Evolutionary conservation across 768 basidiomycete genomes (phyloP).

Genomic region (Phaeotremella fagi): DNA sequence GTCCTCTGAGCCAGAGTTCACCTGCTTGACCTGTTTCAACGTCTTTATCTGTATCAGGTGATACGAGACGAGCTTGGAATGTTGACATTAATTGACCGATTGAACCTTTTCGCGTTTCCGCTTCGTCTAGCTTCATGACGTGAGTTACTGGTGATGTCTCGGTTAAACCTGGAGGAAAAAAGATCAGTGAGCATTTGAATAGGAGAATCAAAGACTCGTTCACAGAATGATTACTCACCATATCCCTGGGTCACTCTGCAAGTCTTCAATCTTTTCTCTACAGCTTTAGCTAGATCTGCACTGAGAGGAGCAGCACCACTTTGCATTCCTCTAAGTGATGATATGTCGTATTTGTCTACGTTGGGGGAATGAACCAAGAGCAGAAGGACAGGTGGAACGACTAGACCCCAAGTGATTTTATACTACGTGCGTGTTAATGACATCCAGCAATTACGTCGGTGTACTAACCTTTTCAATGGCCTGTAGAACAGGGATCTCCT

Average conservation of each 20-base stretch:
- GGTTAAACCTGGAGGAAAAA: constrained; percentile 56
- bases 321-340: constrained; percentile 57
- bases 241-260: constrained; percentile 46
- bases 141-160: constrained; percentile 74
- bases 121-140: constrained; percentile 52
- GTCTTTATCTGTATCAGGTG: constrained; percentile 57
- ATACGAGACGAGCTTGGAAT: constrained; percentile 67
- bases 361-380: constrained; percentile 63
- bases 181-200: background rate
- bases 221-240: constrained; percentile 7
- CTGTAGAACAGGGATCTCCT: constrained; percentile 63
- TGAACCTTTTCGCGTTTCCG: constrained; percentile 57
- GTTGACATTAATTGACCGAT: constrained; percentile 69
- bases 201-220: background rate
- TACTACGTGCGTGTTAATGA: too few relatives aligned
- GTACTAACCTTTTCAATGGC: constrained; percentile 50
- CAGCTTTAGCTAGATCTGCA: constrained; percentile 57
- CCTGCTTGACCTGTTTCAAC: constrained; percentile 59
- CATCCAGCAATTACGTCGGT: background rate
- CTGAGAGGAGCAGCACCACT: constrained; percentile 81
- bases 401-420: constrained; percentile 53
- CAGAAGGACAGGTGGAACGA: constrained; percentile 72
- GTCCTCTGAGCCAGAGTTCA: constrained; percentile 77
- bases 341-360: constrained; percentile 64
- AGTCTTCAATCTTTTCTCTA: constrained; percentile 47